phyloP scores from a whole-genome alignment of 306 rosid species.

The Mimosa bimucronata region DNA sequence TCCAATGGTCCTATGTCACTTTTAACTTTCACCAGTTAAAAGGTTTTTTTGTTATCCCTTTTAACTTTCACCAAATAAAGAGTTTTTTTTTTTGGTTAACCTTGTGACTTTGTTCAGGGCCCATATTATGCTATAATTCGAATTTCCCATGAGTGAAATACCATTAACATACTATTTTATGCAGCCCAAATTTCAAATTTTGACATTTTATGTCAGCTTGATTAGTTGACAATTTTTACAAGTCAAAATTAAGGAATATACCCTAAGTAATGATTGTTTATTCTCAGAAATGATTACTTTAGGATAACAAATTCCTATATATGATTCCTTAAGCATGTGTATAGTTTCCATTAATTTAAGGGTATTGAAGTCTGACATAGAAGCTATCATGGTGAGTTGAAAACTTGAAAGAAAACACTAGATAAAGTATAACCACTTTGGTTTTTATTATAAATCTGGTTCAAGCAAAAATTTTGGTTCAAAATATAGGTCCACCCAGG shows the following conservation, averaged over 20 bases:
- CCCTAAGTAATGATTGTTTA: not conserved
- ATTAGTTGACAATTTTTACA: constrained; percentile 7
- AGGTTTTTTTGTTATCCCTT: not conserved
- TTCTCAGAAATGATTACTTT: constrained; percentile 19
- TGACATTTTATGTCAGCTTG: not conserved
- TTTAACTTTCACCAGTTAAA: constrained; percentile 2
- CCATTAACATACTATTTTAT: constrained; percentile 2
- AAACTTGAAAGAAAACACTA: not conserved
- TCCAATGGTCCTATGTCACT: not conserved
- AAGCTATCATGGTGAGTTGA: not conserved
- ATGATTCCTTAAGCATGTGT: not conserved
- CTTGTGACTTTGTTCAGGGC: not conserved
- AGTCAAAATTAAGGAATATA: not conserved
- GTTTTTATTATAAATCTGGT: too few species aligned
- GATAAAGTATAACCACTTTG: not conserved
- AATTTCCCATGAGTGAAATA: not conserved
- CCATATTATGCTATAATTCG: constrained; percentile 8
- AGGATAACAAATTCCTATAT: not conserved
- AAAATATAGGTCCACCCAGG: too few species aligned
- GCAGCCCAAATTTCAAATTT: not conserved
- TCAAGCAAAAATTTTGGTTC: too few species aligned
- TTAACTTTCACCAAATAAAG: too few species aligned
- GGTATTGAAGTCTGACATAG: not conserved
- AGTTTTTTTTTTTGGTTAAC: not conserved
- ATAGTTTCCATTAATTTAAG: not conserved